These are phyloP conservation scores for Alternaria consortialis DNA, from an alignment of 2,329 filamentous ascomycete genomes.

Conservation along the genomic window DNA sequence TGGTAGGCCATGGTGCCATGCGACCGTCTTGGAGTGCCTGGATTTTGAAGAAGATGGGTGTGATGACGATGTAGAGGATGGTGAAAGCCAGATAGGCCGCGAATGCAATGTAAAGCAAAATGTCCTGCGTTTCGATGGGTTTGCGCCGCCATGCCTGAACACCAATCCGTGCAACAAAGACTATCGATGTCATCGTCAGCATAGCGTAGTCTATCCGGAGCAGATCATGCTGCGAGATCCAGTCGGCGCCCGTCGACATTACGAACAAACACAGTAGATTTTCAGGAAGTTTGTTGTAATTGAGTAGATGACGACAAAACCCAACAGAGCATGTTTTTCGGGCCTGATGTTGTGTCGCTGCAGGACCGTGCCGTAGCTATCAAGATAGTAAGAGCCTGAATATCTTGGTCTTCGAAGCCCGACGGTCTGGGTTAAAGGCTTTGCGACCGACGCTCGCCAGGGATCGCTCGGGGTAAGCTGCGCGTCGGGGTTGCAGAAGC, in stretches of 20 bases:
- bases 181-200: constrained; percentile 27
- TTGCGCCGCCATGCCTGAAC: constrained; percentile 23
- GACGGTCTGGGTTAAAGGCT: not conserved
- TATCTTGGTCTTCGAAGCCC: not conserved
- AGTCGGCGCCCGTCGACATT: constrained; percentile 27
- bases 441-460: not conserved
- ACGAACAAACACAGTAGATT: not conserved
- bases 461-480: not conserved
- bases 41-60: constrained; percentile 46
- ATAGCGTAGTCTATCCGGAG: constrained; percentile 26
- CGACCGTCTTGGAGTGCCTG: constrained; percentile 33
- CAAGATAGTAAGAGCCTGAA: not conserved
- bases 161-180: constrained; percentile 23
- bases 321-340: not conserved
- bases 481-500: constrained; percentile 1
- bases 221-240: constrained; percentile 23
- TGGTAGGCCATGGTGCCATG: constrained; percentile 35
- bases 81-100: constrained; percentile 40
- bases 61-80: constrained; percentile 48
- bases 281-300: not conserved
- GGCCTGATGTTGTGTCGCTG: not conserved
- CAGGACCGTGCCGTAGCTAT: not conserved
- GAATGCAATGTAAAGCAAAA: constrained; percentile 36
- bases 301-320: not conserved
- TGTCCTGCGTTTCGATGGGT: constrained; percentile 20